Evolutionary conservation across 257 asterid species (phyloP).

Genomic region (Thymus mandschuricus): DNA sequence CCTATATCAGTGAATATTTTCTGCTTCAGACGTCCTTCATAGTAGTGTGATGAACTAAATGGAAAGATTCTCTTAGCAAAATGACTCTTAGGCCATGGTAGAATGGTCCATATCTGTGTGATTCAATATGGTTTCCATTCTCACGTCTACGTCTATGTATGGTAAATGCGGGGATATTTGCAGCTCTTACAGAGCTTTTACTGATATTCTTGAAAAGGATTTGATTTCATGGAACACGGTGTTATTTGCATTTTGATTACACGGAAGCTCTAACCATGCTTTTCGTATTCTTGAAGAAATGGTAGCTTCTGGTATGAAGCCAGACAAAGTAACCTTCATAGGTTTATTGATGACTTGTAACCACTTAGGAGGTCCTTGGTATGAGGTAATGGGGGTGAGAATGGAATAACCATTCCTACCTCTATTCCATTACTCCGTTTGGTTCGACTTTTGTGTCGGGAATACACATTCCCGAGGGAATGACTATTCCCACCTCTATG

Average conservation of each 20-base stretch:
- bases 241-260: conserved; percentile 65
- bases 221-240: conserved; percentile 71
- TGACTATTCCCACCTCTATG: no score
- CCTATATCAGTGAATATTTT: no score
- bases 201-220: conserved; percentile 47
- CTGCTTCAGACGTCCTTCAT: no score
- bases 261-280: conserved; percentile 50
- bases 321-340: conserved; percentile 76
- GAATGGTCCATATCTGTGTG: conserved; percentile 53
- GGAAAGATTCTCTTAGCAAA: no score
- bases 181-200: conserved; percentile 46
- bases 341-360: conserved; percentile 81
- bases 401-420: no score
- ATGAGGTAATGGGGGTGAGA: no score
- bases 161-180: conserved; percentile 68
- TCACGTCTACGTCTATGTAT: conserved; percentile 49
- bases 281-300: conserved; percentile 49
- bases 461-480: no score
- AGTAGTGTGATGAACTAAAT: no score
- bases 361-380: conserved; percentile 70
- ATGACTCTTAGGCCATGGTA: conserved; percentile 45
- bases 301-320: conserved; percentile 50
- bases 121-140: conserved; percentile 52
- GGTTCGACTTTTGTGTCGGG: no score
- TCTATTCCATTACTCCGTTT: no score